Conservation (phyloP, 108 stramenopile species). For the Cyclotella cryptica region DNA sequence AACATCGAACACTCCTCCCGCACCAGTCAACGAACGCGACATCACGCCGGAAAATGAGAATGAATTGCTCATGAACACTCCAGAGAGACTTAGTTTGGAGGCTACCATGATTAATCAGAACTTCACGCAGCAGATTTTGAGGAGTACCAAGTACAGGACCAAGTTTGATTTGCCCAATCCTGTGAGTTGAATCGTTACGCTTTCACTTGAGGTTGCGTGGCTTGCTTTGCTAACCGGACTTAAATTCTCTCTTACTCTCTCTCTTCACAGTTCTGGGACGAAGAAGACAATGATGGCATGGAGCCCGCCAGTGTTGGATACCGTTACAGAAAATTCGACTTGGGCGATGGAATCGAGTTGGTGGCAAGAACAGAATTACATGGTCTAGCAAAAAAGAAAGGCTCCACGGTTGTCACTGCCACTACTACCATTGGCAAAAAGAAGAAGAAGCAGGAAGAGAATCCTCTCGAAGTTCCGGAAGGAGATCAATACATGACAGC, state of each 20-base stretch:
- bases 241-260: neutral
- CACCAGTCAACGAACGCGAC: slow-evolving; percentile 52
- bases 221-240: neutral
- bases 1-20: slow-evolving; percentile 85
- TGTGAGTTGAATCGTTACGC: neutral
- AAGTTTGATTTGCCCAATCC: slow-evolving; percentile 61
- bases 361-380: slow-evolving; percentile 90
- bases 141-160: slow-evolving; percentile 64
- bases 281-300: slow-evolving; percentile 93
- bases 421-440: slow-evolving; percentile 37
- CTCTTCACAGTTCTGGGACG: slow-evolving; percentile 85
- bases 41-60: slow-evolving; percentile 51
- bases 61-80: slow-evolving; percentile 84
- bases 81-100: slow-evolving; percentile 92
- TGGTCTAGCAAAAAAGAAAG: slow-evolving; percentile 71
- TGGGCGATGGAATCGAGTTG: slow-evolving; percentile 76
- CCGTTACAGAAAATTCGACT: slow-evolving; percentile 94
- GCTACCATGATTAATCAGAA: slow-evolving; percentile 98
- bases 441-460: slow-evolving; percentile 36
- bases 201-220: neutral
- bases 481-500: slow-evolving; percentile 91
- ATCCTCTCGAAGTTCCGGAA: slow-evolving; percentile 34
- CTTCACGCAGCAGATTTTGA: slow-evolving; percentile 97
- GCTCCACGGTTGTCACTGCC: slow-evolving; percentile 14
- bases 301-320: slow-evolving; percentile 96